Evolutionary conservation across 2,329 filamentous ascomycete species (phyloP), one percentile per base, ranked within the genome.

Genomic region (Colletotrichum sp.): DNA sequence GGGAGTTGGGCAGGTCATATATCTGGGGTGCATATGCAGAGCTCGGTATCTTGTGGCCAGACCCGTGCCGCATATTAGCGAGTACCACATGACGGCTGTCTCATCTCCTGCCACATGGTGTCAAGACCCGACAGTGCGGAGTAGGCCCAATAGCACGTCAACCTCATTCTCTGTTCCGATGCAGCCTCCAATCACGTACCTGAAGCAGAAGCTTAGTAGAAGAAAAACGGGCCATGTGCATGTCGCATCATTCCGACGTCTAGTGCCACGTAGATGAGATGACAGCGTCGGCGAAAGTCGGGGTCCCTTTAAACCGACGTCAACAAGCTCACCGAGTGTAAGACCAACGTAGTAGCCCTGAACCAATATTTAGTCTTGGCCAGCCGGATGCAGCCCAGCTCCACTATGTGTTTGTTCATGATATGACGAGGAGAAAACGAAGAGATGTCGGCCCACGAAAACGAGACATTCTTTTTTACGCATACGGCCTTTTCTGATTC

Each of bases 11-110:
- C 12, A 21, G 43, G 43, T 52, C 58, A 62, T 62, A 32, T 62
- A 62, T 62, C 58, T 62, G 58, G 58, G 58, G 52, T 68, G 66
- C 66, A 60, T 43, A 69, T 69, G 66, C 24, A 60, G 34, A 60
- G 24, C 10, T 34, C 58, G 30, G 34, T 34, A 52, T 43, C 24
- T 48, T 30, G 28, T 36, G 65, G 43, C 30, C 28, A 67, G 65
- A 67, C 30, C 43, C 8, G 38, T 36, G 6, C 43, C 28, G 34
- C 43, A 55, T 28, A 21, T 21, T 55, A 36, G 43, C 28, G 65
- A 67, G 28, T 67, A n/a, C 38, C 65, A 28, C 34, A 48, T 55
- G 26, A 28, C 21, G 12, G 15, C 28, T 28, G 34, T 56, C 28
- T 28, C 48, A n/a, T 34, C 34, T 48, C 18, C 43, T 55, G 28